Conservation (phyloP, 73 alveolate species). For the Vitrella brassicaformis region DNA sequence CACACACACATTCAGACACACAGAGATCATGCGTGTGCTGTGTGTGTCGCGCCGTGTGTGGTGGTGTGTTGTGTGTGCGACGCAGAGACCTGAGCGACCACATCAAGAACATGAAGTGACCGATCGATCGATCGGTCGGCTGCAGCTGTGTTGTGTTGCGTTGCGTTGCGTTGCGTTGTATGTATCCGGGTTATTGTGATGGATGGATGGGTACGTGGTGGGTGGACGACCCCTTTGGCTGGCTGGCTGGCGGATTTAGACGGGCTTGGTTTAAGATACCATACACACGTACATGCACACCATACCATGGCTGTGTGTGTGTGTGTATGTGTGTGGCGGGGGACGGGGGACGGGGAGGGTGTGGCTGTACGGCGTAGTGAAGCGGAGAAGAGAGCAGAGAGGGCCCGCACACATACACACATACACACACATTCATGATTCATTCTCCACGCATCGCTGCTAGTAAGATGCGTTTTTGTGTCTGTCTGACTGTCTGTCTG, state of each 20-base stretch:
- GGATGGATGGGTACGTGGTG: too few relatives aligned
- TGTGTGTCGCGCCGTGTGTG: neutral
- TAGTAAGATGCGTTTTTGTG: too few relatives aligned
- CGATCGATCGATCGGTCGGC: neutral
- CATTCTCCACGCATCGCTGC: neutral
- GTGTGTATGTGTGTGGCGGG: neutral
- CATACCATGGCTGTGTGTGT: neutral
- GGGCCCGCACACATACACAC: neutral
- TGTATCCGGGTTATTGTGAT: too few relatives aligned
- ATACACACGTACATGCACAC: neutral
- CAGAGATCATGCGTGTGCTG: neutral
- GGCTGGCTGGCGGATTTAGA: neutral
- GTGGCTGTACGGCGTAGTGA: neutral
- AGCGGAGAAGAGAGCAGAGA: neutral
- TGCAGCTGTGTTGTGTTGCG: too few relatives aligned
- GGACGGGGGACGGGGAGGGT: neutral
- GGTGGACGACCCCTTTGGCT: too few relatives aligned
- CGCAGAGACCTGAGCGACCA: slow-evolving; percentile 6
- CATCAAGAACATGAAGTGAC: slow-evolving; percentile 19
- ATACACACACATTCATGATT: neutral
- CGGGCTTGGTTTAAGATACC: neutral
- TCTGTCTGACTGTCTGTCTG: neutral
- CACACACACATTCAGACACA: neutral
- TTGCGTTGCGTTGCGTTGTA: too few relatives aligned
- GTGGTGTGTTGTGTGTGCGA: neutral